Base-by-base conservation (phyloP, 2,329 filamentous ascomycete genomes). In the Aureobasidium sp. region DNA sequence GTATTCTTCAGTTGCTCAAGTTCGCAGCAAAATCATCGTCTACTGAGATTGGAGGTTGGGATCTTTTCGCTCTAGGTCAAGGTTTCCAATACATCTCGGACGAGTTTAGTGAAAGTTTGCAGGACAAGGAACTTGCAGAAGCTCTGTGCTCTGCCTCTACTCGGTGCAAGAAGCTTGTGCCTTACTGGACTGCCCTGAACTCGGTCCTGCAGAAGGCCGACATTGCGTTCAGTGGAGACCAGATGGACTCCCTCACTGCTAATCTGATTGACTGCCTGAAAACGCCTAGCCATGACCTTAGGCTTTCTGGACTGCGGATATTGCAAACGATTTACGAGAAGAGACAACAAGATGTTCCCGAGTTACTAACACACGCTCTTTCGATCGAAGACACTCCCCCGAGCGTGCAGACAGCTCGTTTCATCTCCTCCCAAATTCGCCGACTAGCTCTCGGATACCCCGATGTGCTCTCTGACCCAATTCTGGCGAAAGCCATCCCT, bases 351-450 rank as follows among this genome's bases (percentile, higher is more conserved):
- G 77, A 80, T 62, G 74, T 79, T 47, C 74, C 78, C 5, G 75
- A 83, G 31, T 75, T 78, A 7, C 73, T 89, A 25, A 75, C 77
- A 7, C 79, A 84, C 7, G 93, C 95, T 74, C 79, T 92, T 17
- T 82, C 90, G 64, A 84, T 92, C 17, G 92, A 97, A 71, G 82
- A 90, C 64, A 89, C 86, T 6, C 85, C 89, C 0, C 74, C 95
- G n/a, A 84, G 83, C 49, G 78, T 96, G 4, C 84, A 92, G 60
- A 90, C 87, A 53, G 83, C 85, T 54, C 84, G 94, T 60, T 84
- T 84, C 19, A 83, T 96, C 35, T 87, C 89, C 2, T 95, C 96
- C 82, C 85, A 93, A 64, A 81, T 96, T 58, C 87, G 93, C 49
- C 91, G 90, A 68, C 79, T 96, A 45, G 86, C 81, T 2, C 74